These are phyloP conservation scores for Monilinia fructigena DNA, from an alignment of 2,329 filamentous ascomycete genomes.

Conservation along the genomic window DNA sequence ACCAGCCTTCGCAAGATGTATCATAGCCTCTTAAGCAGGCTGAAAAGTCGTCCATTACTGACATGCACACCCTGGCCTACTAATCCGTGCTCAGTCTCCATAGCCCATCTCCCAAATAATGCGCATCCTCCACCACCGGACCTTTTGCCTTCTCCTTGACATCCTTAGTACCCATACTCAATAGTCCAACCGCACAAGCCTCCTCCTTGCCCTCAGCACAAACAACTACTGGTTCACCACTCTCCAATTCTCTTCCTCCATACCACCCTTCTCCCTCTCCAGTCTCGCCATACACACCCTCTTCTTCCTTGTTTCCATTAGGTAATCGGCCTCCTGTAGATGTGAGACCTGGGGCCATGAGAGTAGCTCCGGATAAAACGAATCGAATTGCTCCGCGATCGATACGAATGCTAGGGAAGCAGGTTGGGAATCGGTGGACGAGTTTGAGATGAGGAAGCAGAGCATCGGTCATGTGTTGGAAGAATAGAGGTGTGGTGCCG, in stretches of 20 bases:
- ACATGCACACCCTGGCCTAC: neutral
- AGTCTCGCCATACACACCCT: slow-evolving; percentile 38
- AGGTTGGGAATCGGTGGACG: slow-evolving; percentile 84
- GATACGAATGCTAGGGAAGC: slow-evolving; percentile 82
- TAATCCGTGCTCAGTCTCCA: slow-evolving; percentile 57
- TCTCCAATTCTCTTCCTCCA: slow-evolving; percentile 66
- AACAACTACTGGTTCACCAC: slow-evolving; percentile 83
- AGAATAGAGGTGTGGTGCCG: slow-evolving; percentile 79
- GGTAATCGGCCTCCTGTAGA: slow-evolving; percentile 79
- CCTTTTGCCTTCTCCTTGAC: slow-evolving; percentile 95
- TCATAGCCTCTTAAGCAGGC: neutral
- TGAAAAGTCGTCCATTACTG: neutral
- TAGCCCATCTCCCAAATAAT: slow-evolving; percentile 90
- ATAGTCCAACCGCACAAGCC: slow-evolving; percentile 80
- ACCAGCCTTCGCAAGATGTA: neutral
- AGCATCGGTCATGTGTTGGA: slow-evolving; percentile 71
- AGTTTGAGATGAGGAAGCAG: slow-evolving; percentile 86
- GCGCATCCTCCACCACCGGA: slow-evolving; percentile 86
- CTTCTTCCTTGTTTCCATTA: slow-evolving; percentile 41
- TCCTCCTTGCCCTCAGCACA: slow-evolving; percentile 91
- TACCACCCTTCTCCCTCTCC: slow-evolving; percentile 46
- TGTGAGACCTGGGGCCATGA: slow-evolving; percentile 95
- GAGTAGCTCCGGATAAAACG: slow-evolving; percentile 85
- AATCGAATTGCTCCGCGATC: slow-evolving; percentile 96
- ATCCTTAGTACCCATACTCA: slow-evolving; percentile 84